Evolutionary conservation across 2,329 filamentous ascomycete genomes (phyloP).

Genomic region (Epichloe baconii): DNA sequence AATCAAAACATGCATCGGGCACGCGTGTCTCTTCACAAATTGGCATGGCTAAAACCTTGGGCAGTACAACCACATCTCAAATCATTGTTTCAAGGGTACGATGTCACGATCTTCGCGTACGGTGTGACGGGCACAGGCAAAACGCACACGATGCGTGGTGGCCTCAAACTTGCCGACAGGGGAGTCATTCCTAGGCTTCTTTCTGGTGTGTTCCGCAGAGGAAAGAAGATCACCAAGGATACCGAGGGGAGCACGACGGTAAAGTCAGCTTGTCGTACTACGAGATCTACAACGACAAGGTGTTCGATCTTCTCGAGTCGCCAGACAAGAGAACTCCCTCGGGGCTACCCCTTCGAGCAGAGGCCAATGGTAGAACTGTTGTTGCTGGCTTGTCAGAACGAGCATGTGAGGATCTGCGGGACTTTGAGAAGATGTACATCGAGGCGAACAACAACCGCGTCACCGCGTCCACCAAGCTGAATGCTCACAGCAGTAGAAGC

Average conservation of each 20-base stretch:
- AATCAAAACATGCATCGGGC: neutral
- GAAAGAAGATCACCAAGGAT: conserved; percentile 77
- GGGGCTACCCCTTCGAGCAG: conserved; percentile 69
- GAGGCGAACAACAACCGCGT: conserved; percentile 84
- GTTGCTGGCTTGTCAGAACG: conserved; percentile 79
- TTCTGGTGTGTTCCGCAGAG: conserved; percentile 72
- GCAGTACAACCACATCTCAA: conserved; percentile 81
- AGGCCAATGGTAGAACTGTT: conserved; percentile 76
- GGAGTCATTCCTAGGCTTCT: conserved; percentile 79
- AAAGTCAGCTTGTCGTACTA: conserved; percentile 75
- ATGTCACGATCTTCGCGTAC: conserved; percentile 85
- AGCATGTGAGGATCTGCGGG: conserved; percentile 70
- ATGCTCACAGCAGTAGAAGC: conserved; percentile 78
- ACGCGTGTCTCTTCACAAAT: neutral
- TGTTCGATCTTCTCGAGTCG: conserved; percentile 79
- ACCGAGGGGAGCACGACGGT: conserved; percentile 56
- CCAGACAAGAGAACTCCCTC: conserved; percentile 74
- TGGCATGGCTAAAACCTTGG: conserved; percentile 13
- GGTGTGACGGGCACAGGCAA: conserved; percentile 90
- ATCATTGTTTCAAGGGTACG: conserved; percentile 78
- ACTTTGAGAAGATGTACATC: conserved; percentile 82
- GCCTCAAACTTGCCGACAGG: conserved; percentile 70
- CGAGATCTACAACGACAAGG: conserved; percentile 95
- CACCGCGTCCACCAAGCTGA: conserved; percentile 82
- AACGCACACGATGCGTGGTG: conserved; percentile 91